Conservation (phyloP, 108 stramenopile genomes). For the Cyclotella kingstonii region DNA sequence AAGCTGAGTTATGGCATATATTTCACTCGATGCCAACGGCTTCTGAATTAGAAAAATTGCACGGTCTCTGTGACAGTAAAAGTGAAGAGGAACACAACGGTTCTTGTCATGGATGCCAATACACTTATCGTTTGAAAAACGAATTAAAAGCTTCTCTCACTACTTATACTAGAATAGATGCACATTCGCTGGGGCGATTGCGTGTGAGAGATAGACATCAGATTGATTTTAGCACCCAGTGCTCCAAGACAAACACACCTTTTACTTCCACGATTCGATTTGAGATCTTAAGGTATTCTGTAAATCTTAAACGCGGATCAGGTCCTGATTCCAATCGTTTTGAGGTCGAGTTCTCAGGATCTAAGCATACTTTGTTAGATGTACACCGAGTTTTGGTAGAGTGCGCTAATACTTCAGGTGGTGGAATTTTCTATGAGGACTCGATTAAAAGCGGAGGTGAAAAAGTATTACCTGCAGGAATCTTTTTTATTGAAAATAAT, state of each 20-base stretch:
- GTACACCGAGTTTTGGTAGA: slow-evolving; percentile 67
- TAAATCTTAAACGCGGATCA: slow-evolving; percentile 43
- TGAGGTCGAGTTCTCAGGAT: slow-evolving; percentile 67
- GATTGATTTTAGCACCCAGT: neutral
- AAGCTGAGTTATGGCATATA: slow-evolving; percentile 69
- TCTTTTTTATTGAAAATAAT: slow-evolving; percentile 74
- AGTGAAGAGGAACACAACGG: neutral
- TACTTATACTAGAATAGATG: slow-evolving; percentile 47
- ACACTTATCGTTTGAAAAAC: slow-evolving; percentile 43
- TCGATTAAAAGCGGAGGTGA: neutral
- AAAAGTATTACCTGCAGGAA: slow-evolving; percentile 33
- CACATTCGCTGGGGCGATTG: slow-evolving; percentile 53
- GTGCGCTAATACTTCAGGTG: slow-evolving; percentile 14
- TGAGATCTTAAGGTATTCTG: slow-evolving; percentile 58
- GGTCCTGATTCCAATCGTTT: slow-evolving; percentile 54
- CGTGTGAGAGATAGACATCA: slow-evolving; percentile 69
- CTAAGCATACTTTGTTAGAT: slow-evolving; percentile 69
- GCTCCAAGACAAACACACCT: neutral
- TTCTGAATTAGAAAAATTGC: slow-evolving; percentile 43
- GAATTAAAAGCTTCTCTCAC: slow-evolving; percentile 32
- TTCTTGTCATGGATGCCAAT: slow-evolving; percentile 23
- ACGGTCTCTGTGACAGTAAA: slow-evolving; percentile 12
- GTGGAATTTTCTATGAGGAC: no score
- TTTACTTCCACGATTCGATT: slow-evolving; percentile 50
- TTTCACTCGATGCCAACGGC: slow-evolving; percentile 58